Base-by-base conservation (phyloP, 129 eudicot species). In the Kitagawia praeruptora region DNA sequence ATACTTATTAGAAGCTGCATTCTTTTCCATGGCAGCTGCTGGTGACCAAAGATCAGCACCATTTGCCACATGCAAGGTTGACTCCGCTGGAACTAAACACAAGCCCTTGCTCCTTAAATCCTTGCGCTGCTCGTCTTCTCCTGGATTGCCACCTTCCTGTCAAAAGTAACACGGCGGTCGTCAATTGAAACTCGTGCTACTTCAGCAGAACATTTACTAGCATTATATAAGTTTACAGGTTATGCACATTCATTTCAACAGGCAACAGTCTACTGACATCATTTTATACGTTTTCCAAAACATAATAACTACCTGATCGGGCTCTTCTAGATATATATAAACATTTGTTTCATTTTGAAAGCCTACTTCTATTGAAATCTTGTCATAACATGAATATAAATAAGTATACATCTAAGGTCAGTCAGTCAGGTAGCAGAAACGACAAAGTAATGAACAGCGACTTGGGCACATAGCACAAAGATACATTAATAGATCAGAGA, bases 41-140 rank as follows among this genome's bases (percentile, higher is more conserved):
- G 94, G 82, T 83, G 93, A 89, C 98, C 98, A 93, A 54, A 93
- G 72, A 85, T 93, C 96, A 80, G 96, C 96, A 54, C 96, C 96
- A 25, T 93, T 85, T 66, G 90, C 90, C 81, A 93, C 86, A 46
- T 83, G 89, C 34, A 86, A 74, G 80, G 89, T 89, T 78, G 84
- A 84, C 75, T 87, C 93, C 45, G 89, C 85, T 0, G 98, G 98
- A 79, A 93, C 91, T 71, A 93, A 82, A 63, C 98, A 93, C 74
- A 93, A 66, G 14, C 98, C 96, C 25, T 80, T 81, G 86, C 86
- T 87, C 76, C 82, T 78, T 42, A 93, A 77, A 77, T 84, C 88
- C 70, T 87, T 87, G 76, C 76, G 56, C 19, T 76, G 75, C 31
- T 86, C 74, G 23, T 63, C 13, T 46, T 48, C 81, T 64, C 48